Base-by-base conservation (phyloP, 2,329 filamentous ascomycete species). In the Trematosphaeria pertusa region DNA sequence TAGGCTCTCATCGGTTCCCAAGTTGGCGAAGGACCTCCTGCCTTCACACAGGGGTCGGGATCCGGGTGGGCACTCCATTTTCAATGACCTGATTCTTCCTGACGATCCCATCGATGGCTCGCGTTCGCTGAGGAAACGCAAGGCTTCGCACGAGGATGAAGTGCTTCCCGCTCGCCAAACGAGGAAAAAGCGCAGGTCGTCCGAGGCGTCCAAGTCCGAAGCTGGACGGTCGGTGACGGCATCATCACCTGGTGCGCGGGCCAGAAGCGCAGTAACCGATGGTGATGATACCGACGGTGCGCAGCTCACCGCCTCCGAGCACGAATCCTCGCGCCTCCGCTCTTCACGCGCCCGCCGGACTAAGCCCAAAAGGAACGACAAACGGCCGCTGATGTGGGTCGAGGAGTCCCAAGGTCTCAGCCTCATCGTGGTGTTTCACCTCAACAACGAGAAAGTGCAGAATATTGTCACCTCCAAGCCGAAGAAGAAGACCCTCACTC, bases 111-210 rank as follows among this genome's bases (percentile, higher is more conserved):
- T 87, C 75, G 88, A 93, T 70, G 88, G 87, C 35, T 86, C 89
- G 7, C 86, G 91, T 42, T 83, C 88, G 22, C 75, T 96, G 49
- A 83, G 92, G 50, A 96, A 96, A 73, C 85, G 92, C 43, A 96
- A 93, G 71, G 87, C 89, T 14, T 91, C 89, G 1, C 87, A 88
- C 3, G 78, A 82, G 10, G 82, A 84, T 46, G 78, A 89, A 53
- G 80, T 87, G 56, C 75, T 76, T 12, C 72, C 75, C 12, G 58
- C 62, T 32, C 64, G 72, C 42, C 62, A 66, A 43, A 70, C 64
- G 17, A 66, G 74, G 38, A 79, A 77, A 59, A 74, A 74, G 45
- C 69, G 72, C 33, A 70, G 72, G 46, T 66, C 71, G 12, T 71
- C 64, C 20, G 70, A 69, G 40, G 42, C 58, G 9, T 69, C 67